Base-by-base conservation (phyloP, 2,329 filamentous ascomycete species). In the Penicillium polonicum region DNA sequence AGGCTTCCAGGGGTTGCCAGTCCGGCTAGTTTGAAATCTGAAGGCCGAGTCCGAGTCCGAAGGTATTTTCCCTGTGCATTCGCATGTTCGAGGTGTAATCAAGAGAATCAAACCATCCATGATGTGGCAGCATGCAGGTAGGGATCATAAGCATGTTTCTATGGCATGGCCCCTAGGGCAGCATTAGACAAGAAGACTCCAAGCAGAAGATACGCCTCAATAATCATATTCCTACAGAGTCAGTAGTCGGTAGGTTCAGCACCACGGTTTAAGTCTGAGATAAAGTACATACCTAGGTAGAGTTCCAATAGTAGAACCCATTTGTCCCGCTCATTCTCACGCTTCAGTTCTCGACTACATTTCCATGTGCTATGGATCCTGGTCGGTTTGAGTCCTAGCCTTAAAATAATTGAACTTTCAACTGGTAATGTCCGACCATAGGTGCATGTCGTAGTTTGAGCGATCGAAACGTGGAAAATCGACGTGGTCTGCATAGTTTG, bases 21-120 rank as follows among this genome's bases (percentile, higher is more conserved):
- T 39, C 43, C 23, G 8, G 13, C 31, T 27, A 35, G 51, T 54
- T 46, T 43, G 43, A 21, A 56, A 56, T 53, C 15, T 43, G 19
- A 55, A 58, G 33, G 13, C 59, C 54, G 61, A 60, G 25, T 58
- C 61, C 59, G 61, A 63, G 39, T 62, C 61, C 61, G 61, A 62
- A 12, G 23, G 48, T 49, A 43, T 25, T 46, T 21, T 4, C 42
- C 39, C 49, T 46, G 35, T 35, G 49, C 49, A 48, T 35, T 31
- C 19, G 36, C 49, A 53, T 35, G 17, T 15, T 42, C 6, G 36
- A 25, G 27, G 43, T 53, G n/a, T 53, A 48, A 23, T 48, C 42
- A 21, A 57, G 42, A 52, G 46, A 25, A 21, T 31, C 36, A 42
- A 33, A 27, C 19, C 15, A 35, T 23, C 10, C 13, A 25, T 23